Conservation (phyloP, 202 grass and related monocot species). For the Zizania palustris region DNA sequence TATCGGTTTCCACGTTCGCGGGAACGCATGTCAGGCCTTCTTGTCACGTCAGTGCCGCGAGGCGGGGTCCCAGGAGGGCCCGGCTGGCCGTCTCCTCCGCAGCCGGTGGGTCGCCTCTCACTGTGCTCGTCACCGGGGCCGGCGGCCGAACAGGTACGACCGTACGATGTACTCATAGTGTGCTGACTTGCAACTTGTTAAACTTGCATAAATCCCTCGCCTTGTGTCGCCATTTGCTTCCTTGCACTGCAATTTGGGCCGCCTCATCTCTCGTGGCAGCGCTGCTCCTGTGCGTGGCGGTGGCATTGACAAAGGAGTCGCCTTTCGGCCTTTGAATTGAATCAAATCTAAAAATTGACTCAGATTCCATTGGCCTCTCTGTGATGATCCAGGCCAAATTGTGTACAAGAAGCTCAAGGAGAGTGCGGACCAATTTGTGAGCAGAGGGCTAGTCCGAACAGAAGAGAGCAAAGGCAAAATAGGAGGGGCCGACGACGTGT, state of each 20-base stretch:
- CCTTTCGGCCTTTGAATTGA: background rate
- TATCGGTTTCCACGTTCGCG: constrained; percentile 33
- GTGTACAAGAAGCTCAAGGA: constrained; percentile 24
- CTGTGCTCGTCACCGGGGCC: constrained; percentile 72
- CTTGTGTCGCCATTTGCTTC: background rate
- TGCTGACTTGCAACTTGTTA: background rate
- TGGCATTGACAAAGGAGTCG: too few relatives aligned
- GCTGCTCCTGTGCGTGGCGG: too few relatives aligned
- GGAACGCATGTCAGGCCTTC: background rate
- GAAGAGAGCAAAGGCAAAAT: constrained; percentile 74
- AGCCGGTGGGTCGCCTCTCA: constrained; percentile 47
- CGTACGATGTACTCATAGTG: constrained; percentile 1
- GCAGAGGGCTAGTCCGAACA: constrained; percentile 68
- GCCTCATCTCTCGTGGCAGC: too few relatives aligned
- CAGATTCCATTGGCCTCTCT: background rate
- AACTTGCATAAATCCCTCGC: background rate
- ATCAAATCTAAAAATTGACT: background rate
- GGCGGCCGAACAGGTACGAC: constrained; percentile 62
- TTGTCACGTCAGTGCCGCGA: background rate
- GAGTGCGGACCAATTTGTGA: constrained; percentile 1
- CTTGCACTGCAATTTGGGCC: background rate
- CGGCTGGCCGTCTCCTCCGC: constrained; percentile 44
- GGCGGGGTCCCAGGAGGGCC: constrained; percentile 17
- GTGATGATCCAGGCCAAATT: constrained; percentile 62
- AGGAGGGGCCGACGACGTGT: constrained; percentile 54